Evolutionary conservation across 2,329 filamentous ascomycete species (phyloP), one percentile per base, ranked within the genome.

Genomic region (Hymenoscyphus fraxineus): DNA sequence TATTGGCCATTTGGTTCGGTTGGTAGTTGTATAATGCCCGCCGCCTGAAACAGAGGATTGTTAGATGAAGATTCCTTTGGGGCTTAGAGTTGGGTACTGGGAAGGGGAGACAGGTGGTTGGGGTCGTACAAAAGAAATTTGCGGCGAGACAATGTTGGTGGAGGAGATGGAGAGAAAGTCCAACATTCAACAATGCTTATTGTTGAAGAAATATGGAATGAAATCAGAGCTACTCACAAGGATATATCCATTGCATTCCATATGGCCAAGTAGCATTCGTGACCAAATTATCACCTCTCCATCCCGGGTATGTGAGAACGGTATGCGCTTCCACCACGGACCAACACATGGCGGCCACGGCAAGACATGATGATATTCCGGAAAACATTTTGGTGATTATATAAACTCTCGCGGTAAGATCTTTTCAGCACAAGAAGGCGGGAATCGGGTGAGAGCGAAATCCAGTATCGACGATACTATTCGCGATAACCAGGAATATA

Each of bases 1-100:
- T 59, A 92, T 83, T 16, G 95, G 93, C 95, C 95, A 98, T 79
- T 89, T 91, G 15, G 95, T 97, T 67, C 94, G 88, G 79, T 99
- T 98, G 56, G 78, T 83, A 0, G 91, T 90, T 44, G 86, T 84
- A 58, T 82, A 81, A 80, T 94, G 87, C 67, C 95, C 95, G 65
- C 95, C 95, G 76, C 94, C 94, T 97, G 72, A 40, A 41, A 57
- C 47, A 44, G 32, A 57, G 38, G 16, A 32, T 19, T 64, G 47
- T 70, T 66, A 65, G 63, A 35, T 35, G 58, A 51, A 27, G 10
- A 51, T 19, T 19, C 10, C 44, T 47, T 47, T 22, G 10, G n/a
- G 1, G n/a, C 7, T 51, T 51, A n/a, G 44, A 10, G 44, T 51
- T 12, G 44, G n/a, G 22, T 12, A 22, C 22, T 51, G n/a, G 16